These are phyloP conservation scores for Alternaria hordeiaustralica DNA, from an alignment of 2,329 filamentous ascomycete genomes.

Conservation along the genomic window DNA sequence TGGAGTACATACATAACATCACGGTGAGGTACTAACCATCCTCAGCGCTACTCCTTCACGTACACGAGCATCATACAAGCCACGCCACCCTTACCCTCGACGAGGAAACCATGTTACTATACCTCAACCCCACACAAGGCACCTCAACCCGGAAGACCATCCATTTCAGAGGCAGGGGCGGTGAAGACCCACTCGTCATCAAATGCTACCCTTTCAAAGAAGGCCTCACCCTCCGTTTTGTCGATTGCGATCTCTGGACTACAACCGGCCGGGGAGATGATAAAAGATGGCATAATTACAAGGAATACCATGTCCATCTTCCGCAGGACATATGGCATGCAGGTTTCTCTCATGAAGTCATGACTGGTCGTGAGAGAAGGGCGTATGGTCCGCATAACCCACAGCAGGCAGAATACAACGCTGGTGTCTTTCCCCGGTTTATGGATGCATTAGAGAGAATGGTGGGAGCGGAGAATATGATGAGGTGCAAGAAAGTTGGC, in stretches of 20 bases:
- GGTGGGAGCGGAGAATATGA: not conserved
- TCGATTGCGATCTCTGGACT: too few relatives aligned
- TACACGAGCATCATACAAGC: not conserved
- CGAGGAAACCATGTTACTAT: not conserved
- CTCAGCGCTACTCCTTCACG: not conserved
- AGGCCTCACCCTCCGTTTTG: not conserved
- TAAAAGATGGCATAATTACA: too few relatives aligned
- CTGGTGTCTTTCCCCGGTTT: not conserved
- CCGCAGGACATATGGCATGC: not conserved
- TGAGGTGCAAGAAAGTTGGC: not conserved
- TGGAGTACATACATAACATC: accelerated
- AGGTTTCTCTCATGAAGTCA: accelerated
- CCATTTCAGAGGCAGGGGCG: not conserved
- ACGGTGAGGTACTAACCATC: accelerated
- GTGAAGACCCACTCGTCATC: not conserved
- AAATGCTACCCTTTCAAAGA: not conserved
- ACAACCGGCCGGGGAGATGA: too few relatives aligned
- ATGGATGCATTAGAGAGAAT: not conserved
- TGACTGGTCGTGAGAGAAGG: not conserved
- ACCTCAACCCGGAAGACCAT: accelerated
- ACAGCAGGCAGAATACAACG: not conserved
- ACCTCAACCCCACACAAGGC: not conserved
- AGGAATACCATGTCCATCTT: not conserved
- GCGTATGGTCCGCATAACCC: not conserved
- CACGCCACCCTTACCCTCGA: not conserved